Conservation (phyloP, 2,329 filamentous ascomycete genomes). For the Sclerotinia nivalis region DNA sequence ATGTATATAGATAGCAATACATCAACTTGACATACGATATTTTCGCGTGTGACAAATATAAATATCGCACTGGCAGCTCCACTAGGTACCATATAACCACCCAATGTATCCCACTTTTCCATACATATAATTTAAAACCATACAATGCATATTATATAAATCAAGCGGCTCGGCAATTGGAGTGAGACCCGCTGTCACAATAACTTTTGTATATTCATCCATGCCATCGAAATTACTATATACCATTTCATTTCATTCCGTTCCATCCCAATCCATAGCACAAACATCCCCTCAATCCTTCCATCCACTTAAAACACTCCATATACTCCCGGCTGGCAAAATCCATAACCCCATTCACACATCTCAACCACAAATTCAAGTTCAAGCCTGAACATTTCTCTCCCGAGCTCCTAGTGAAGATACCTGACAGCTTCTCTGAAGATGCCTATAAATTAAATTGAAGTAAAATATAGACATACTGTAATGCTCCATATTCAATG, state of each 20-base stretch:
- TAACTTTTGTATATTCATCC: constrained; percentile 14
- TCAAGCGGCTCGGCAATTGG: background rate
- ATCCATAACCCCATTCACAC: background rate
- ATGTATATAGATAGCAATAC: too few species aligned
- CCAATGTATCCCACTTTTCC: background rate
- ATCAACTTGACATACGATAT: too few species aligned
- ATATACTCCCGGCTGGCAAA: background rate
- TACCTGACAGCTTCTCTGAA: background rate
- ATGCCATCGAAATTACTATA: constrained; percentile 1
- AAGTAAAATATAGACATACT: constrained; percentile 14
- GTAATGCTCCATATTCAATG: background rate
- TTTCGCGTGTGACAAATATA: too few species aligned
- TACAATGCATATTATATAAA: background rate
- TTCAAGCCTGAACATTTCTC: background rate
- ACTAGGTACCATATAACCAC: too few species aligned
- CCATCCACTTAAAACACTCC: background rate
- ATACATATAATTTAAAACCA: too few species aligned
- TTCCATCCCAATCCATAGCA: background rate
- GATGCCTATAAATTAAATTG: background rate
- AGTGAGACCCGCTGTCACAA: background rate
- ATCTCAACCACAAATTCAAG: background rate
- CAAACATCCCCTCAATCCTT: background rate
- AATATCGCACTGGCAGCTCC: too few species aligned
- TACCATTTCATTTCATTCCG: background rate
- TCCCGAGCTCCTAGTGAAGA: background rate